Base-by-base conservation (phyloP, 140 eudicot genomes). In the Artemisia princeps region DNA sequence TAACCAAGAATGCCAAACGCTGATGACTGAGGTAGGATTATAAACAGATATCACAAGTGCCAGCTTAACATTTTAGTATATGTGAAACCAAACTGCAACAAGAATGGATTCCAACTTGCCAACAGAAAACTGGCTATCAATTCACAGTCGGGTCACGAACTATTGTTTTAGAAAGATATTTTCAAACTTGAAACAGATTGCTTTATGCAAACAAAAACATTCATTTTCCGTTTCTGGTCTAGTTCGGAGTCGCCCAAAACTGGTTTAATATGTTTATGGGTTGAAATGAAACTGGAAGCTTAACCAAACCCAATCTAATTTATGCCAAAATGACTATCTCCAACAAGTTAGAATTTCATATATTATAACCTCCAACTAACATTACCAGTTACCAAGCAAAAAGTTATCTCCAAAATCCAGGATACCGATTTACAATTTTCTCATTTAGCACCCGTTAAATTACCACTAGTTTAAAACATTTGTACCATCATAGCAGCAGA, bases 401-500 rank as follows among this genome's bases (percentile, higher is more conserved):
- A 73, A 14, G 26, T 37, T 24, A 10, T n/a, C 54, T 44, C 46
- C 64, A 52, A 28, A 16, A 57, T 58, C 3, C 72, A 16, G 12
- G 58, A 44, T 58, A 20, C 33, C 19, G 9, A 73, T 64, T 26
- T 64, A 73, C 77, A 64, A 4, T 53, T 50, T 64, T 15, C 59
- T 28, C 48, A 65, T 64, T 56, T 55, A 16, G 42, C 58, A 45
- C n/a, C 40, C 12, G 62, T 73, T 65, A 73, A 65, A 49, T 68
- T 58, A 46, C 67, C 37, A 26, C 67, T 26, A 55, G 26, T 40
- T 37, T 6, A 14, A 55, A 16, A 2, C 48, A 55, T 48, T 26
- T 70, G 67, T 58, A 45, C 50, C 59, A 57, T 69, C 48, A 40
- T 57, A 57, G 58, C 15, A 45, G 54, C 64, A 26, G 20, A 24